Evolutionary conservation across 805 yeast species (phyloP).

Genomic region (Yarrowia osloensis): DNA sequence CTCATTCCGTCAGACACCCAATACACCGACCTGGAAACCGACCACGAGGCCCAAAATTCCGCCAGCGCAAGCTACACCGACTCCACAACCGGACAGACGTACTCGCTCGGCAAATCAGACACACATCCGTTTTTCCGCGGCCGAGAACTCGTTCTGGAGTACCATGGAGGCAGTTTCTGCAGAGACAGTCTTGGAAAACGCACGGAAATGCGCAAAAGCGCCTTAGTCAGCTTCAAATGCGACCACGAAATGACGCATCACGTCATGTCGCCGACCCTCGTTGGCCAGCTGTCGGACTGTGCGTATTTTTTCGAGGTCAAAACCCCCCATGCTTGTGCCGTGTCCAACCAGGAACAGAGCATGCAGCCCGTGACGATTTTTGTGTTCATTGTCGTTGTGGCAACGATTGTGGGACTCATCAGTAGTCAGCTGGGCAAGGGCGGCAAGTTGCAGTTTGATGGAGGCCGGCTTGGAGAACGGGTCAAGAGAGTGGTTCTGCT

Average conservation of each 20-base stretch:
- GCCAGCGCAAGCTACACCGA: constrained; percentile 64
- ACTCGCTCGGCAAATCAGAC: constrained; percentile 57
- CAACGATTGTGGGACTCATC: constrained; percentile 41
- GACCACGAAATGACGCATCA: constrained; percentile 64
- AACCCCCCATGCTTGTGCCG: constrained; percentile 84
- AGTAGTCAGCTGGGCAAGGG: constrained; percentile 7
- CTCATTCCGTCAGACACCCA: not conserved
- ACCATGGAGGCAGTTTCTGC: constrained; percentile 60
- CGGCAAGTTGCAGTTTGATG: not conserved
- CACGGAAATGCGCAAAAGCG: constrained; percentile 54
- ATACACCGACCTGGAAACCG: constrained; percentile 34
- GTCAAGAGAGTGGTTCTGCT: not conserved
- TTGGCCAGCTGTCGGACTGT: constrained; percentile 76
- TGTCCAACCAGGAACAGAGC: constrained; percentile 66
- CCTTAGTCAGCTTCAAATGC: constrained; percentile 72
- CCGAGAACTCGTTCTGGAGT: constrained; percentile 66
- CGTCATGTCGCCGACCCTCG: constrained; percentile 62
- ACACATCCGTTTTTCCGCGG: constrained; percentile 70
- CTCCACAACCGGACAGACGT: constrained; percentile 44
- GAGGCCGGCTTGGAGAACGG: not conserved
- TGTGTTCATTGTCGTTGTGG: constrained; percentile 55
- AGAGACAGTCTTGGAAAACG: constrained; percentile 54
- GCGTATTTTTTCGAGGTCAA: constrained; percentile 81
- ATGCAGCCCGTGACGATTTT: constrained; percentile 54
- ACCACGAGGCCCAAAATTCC: constrained; percentile 37